These are phyloP conservation scores for Aspergillus ustus DNA, from an alignment of 2,329 filamentous ascomycete species.

Conservation along the genomic window DNA sequence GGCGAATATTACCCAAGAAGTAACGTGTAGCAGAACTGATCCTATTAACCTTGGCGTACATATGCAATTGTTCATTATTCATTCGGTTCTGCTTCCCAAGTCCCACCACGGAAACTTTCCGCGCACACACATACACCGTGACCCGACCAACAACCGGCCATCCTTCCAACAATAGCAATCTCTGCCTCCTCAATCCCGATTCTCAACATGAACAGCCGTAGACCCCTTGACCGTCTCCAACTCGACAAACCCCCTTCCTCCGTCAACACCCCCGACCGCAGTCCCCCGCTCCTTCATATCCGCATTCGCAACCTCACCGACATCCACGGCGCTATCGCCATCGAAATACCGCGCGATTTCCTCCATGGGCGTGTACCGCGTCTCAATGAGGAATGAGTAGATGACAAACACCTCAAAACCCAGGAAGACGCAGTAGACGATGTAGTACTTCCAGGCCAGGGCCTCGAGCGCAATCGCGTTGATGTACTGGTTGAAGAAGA, in stretches of 20 bases:
- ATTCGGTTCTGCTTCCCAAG: too few relatives aligned
- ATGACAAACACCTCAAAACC: conserved; percentile 36
- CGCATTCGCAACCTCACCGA: neutral
- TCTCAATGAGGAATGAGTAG: conserved; percentile 43
- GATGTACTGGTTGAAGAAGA: conserved; percentile 44
- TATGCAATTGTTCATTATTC: too few relatives aligned
- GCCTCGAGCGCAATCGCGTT: conserved; percentile 36
- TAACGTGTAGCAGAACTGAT: too few relatives aligned
- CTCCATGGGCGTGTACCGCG: conserved; percentile 38
- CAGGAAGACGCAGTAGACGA: conserved; percentile 42
- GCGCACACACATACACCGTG: too few relatives aligned
- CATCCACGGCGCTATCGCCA: neutral
- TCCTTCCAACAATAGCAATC: too few relatives aligned
- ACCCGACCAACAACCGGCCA: too few relatives aligned
- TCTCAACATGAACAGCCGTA: neutral
- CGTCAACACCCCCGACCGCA: too few relatives aligned
- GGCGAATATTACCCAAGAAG: too few relatives aligned
- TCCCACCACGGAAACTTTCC: too few relatives aligned
- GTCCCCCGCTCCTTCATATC: neutral
- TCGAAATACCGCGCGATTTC: conserved; percentile 42
- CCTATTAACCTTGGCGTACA: too few relatives aligned
- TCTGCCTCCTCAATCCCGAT: too few relatives aligned
- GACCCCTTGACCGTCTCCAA: neutral
- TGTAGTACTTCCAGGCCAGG: conserved; percentile 44
- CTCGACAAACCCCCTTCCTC: neutral